These are phyloP conservation scores for Rhizopogon sp. DNA, from an alignment of 768 basidiomycete genomes.

Conservation along the genomic window DNA sequence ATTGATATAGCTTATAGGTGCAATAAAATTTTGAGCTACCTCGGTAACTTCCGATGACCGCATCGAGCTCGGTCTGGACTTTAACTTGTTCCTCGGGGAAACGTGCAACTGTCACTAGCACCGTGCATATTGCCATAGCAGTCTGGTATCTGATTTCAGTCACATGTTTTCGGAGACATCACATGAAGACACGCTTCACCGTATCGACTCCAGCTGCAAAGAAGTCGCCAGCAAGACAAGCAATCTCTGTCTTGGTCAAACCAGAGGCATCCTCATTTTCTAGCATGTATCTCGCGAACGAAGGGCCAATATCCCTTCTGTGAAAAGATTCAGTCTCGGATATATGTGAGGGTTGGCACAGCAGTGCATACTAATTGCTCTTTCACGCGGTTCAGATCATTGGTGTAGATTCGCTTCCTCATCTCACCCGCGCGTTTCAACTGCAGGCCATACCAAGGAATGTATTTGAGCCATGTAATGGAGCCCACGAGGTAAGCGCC, in stretches of 20 bases:
- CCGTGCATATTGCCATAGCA: conserved; percentile 1
- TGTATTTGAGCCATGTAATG: conserved; percentile 31
- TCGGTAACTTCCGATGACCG: conserved; percentile 23
- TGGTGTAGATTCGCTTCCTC: conserved; percentile 45
- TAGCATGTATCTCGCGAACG: conserved; percentile 48
- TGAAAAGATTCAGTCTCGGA: not conserved
- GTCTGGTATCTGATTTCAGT: not conserved
- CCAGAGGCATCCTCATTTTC: conserved; percentile 43
- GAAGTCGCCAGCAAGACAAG: conserved; percentile 54
- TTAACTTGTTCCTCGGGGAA: conserved; percentile 23
- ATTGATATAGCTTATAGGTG: too few species aligned
- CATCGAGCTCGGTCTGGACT: conserved; percentile 29
- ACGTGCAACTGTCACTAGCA: conserved; percentile 25
- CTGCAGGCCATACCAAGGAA: conserved; percentile 58
- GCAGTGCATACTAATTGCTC: conserved; percentile 30
- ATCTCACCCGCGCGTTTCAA: conserved; percentile 46
- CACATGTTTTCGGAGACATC: not conserved
- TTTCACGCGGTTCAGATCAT: conserved; percentile 38
- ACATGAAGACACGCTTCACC: conserved; percentile 2
- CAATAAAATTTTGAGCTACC: conserved; percentile 9
- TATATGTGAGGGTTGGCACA: not conserved
- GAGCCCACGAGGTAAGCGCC: conserved; percentile 30
- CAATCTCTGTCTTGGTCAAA: conserved; percentile 42
- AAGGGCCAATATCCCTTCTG: conserved; percentile 1
- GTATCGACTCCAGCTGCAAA: conserved; percentile 58